Evolutionary conservation across 2,329 filamentous ascomycete species (phyloP).

Genomic region (Botrytis fragariae): DNA sequence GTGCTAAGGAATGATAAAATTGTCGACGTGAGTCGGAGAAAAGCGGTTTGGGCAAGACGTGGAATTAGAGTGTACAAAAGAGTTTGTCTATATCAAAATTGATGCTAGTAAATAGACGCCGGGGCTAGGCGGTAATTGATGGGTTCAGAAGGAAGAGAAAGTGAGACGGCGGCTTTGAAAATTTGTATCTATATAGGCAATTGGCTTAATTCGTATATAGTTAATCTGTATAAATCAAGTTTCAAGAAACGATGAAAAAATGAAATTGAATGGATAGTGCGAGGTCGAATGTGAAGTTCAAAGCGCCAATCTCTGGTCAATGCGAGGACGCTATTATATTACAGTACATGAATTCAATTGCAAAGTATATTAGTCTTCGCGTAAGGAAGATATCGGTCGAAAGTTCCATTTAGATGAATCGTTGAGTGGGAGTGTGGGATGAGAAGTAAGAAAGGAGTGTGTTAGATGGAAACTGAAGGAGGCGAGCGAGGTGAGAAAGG

Average conservation of each 20-base stretch:
- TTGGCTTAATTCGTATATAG: background rate
- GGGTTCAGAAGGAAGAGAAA: background rate
- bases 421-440: too few species aligned
- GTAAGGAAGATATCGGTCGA: background rate
- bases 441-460: background rate
- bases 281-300: background rate
- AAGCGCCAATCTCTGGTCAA: background rate
- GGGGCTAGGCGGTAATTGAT: background rate
- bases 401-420: background rate
- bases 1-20: slow-evolving; percentile 44
- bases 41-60: background rate
- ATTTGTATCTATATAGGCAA: background rate
- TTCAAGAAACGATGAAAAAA: background rate
- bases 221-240: background rate
- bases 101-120: background rate
- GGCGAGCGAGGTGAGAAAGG: background rate
- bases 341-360: too few species aligned
- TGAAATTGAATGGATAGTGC: background rate
- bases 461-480: background rate
- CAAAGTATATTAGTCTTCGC: background rate
- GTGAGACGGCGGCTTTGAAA: background rate
- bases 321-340: background rate
- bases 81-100: background rate
- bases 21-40: background rate
- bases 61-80: background rate